These are phyloP conservation scores for Millerago galiae DNA, from an alignment of 805 yeast species.

Conservation along the genomic window DNA sequence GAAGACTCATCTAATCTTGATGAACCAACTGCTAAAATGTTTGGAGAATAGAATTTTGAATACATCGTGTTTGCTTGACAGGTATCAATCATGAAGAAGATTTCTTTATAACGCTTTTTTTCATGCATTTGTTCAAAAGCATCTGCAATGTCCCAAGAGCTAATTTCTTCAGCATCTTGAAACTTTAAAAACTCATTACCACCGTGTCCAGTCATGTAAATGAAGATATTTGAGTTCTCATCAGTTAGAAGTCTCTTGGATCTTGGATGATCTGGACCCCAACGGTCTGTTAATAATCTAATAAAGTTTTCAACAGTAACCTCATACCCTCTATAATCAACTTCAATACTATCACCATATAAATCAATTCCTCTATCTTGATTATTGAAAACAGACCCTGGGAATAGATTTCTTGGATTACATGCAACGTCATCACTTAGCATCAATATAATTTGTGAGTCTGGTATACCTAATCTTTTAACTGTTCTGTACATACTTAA, in stretches of 20 bases:
- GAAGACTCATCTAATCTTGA: conserved; percentile 83
- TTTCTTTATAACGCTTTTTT: conserved; percentile 90
- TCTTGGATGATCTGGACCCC: conserved; percentile 92
- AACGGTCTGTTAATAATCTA: conserved; percentile 87
- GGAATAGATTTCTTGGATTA: conserved; percentile 91
- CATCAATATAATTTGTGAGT: conserved; percentile 94
- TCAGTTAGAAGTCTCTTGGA: conserved; percentile 87
- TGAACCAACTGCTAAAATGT: conserved; percentile 88
- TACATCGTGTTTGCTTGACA: conserved; percentile 99
- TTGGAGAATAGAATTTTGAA: conserved; percentile 85
- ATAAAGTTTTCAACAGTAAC: conserved; percentile 96
- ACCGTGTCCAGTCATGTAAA: conserved; percentile 97
- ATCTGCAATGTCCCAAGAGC: conserved; percentile 92
- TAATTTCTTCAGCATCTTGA: conserved; percentile 97
- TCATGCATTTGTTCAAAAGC: conserved; percentile 97
- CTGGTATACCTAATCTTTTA: conserved; percentile 93
- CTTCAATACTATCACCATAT: conserved; percentile 92
- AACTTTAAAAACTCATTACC: conserved; percentile 96
- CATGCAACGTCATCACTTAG: conserved; percentile 96
- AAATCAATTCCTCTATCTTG: conserved; percentile 87
- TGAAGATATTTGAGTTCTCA: conserved; percentile 88
- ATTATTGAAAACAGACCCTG: conserved; percentile 93
- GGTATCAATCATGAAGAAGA: conserved; percentile 96
- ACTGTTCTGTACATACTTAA: conserved; percentile 93
- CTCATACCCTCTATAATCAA: conserved; percentile 95